Percentiles rank a stretch among this genome's conserved stretches.
These are phyloP conservation scores for Hirsutella rhossiliensis DNA, from an alignment of 2,329 filamentous ascomycete species.

Conservation along the genomic window DNA sequence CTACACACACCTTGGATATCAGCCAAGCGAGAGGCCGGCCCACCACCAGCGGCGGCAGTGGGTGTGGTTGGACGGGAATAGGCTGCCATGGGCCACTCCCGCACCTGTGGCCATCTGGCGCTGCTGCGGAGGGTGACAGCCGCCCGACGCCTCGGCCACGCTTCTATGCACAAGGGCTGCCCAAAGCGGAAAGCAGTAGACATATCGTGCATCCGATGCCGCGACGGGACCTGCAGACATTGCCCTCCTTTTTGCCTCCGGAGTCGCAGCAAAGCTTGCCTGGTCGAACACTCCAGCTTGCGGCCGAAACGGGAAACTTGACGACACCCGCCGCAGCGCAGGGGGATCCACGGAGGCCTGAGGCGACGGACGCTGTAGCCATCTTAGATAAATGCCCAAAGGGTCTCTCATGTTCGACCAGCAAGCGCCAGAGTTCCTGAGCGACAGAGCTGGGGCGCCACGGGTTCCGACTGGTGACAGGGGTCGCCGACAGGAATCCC, in stretches of 20 bases:
- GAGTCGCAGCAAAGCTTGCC: neutral
- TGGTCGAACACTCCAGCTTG: slow-evolving; percentile 8
- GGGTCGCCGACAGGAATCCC: neutral
- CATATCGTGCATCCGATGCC: slow-evolving; percentile 18
- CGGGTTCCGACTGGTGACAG: neutral
- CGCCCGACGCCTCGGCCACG: neutral
- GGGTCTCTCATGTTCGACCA: neutral
- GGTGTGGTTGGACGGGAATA: neutral
- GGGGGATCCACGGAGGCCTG: neutral
- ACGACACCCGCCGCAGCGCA: slow-evolving; percentile 7
- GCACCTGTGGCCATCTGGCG: neutral
- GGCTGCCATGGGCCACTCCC: neutral
- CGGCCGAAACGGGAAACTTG: slow-evolving; percentile 16
- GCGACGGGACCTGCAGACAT: slow-evolving; percentile 8
- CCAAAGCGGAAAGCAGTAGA: slow-evolving; percentile 19
- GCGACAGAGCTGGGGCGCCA: neutral
- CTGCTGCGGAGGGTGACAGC: neutral
- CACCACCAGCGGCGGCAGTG: neutral
- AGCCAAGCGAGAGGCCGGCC: neutral
- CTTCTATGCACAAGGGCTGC: slow-evolving; percentile 3
- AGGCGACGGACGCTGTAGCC: neutral
- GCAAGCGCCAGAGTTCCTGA: neutral
- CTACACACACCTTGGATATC: neutral
- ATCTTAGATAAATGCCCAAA: slow-evolving; percentile 1
- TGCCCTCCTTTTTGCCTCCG: neutral